Conservation (phyloP, 345 rosid genomes). For the Heritiera fomes region DNA sequence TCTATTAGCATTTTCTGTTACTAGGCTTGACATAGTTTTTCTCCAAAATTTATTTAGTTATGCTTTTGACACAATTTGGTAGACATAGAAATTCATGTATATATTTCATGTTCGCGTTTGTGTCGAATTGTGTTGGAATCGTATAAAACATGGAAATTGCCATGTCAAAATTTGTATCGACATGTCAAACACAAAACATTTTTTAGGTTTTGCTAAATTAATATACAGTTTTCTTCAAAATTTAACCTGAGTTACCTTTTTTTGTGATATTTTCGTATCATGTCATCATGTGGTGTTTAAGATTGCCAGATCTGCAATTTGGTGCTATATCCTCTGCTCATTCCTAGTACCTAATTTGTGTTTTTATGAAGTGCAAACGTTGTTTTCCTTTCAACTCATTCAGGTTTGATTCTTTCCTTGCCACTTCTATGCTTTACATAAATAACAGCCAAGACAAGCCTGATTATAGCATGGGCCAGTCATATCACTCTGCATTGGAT, state of each 20-base stretch:
- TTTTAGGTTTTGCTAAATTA: no score
- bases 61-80: background rate
- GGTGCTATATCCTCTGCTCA: background rate
- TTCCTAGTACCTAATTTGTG: background rate
- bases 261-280: no score
- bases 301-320: background rate
- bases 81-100: no score
- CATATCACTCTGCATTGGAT: background rate
- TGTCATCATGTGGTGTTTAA: no score
- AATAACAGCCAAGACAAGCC: background rate
- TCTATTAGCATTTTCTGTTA: background rate
- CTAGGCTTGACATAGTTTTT: background rate
- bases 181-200: no score
- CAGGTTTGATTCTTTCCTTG: background rate
- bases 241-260: no score
- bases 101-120: no score
- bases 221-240: no score
- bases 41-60: background rate
- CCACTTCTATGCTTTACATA: slow-evolving; percentile 4
- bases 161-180: no score
- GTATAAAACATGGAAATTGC: no score
- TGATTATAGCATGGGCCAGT: background rate
- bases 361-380: background rate
- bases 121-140: no score
- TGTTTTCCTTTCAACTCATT: background rate